Evolutionary conservation across 164 flowering plant genomes (phyloP), one percentile per base, ranked within the genome.

Genomic region (Euptelea pleiosperma): DNA sequence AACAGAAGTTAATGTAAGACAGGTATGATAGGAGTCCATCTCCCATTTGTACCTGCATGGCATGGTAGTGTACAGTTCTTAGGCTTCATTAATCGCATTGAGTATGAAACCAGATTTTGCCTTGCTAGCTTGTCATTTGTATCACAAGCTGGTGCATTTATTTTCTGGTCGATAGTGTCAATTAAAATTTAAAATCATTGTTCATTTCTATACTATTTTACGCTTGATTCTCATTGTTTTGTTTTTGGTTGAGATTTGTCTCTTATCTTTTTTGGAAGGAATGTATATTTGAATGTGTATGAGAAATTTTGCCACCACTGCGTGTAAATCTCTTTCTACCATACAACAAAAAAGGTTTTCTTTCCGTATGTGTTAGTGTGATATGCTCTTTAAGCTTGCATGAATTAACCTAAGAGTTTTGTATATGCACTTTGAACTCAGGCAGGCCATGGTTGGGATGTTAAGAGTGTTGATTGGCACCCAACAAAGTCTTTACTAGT

Each of bases 381-480:
- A 14, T 34, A 21, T 41, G 16, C 44, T 47, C 49, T 29, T 67
- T 19, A 25, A 33, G 16, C 29, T 35, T 65, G 54, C 62, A 53
- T 65, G 73, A 51, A 58, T 43, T 78, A 71, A 77, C 75, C 73
- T 75, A 70, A 78, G 82, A 70, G 52, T 69, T 47, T 62, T 67
- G 26, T 53, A 24, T 68, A 14, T 73, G 65, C 67, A 67, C 55
- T 69, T 91, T 88, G 73, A 85, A 85, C 96, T 83, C 90, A 88
- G 89, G 79, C 99, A 94, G 99, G 99, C 85, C 99, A 94, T 79
- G 96, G 97, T 67, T 91, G 99, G 99, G 99, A 94, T 83, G 98
- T 89, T 57, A 94, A 94, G 83, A 84, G 91, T 79, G 99, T 94
- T 70, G 98, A 94, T 57, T 94, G 99, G 99, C 99, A 94, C 65